Evolutionary conservation across 495 filamentous ascomycete genomes (phyloP).

Genomic region (Durotheca rogersii): DNA sequence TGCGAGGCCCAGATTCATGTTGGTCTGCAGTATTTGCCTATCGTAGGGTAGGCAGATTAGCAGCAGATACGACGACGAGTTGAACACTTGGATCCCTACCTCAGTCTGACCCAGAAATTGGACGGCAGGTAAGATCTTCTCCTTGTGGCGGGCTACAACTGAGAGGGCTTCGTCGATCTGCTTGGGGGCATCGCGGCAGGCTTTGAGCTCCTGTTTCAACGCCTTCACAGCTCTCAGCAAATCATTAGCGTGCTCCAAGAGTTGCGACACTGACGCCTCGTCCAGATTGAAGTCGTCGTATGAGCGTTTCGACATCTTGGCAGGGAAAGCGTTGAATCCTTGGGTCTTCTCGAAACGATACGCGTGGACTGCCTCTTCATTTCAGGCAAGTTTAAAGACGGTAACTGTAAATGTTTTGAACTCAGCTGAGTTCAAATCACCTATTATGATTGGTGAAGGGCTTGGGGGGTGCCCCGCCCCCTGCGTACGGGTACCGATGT

Average conservation of each 20-base stretch:
- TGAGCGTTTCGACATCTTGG: constrained; percentile 35
- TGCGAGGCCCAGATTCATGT: constrained; percentile 8
- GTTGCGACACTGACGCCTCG: constrained; percentile 9
- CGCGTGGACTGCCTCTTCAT: too few relatives aligned
- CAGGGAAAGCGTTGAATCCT: not conserved
- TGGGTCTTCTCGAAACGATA: too few relatives aligned
- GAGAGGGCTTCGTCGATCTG: constrained; percentile 21
- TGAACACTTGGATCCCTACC: constrained; percentile 2
- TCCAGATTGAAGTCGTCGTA: constrained; percentile 25
- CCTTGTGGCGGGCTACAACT: constrained; percentile 27
- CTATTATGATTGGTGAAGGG: too few relatives aligned
- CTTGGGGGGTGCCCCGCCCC: too few relatives aligned
- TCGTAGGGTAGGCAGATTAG: constrained; percentile 1
- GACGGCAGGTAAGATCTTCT: constrained; percentile 21
- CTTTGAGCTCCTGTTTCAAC: constrained; percentile 33
- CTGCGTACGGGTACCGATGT: too few relatives aligned
- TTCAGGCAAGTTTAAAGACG: too few relatives aligned
- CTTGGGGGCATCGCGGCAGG: constrained; percentile 7
- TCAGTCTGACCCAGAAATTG: constrained; percentile 25
- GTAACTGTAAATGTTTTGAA: too few relatives aligned
- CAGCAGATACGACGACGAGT: not conserved
- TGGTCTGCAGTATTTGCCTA: constrained; percentile 1
- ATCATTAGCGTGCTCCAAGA: constrained; percentile 36
- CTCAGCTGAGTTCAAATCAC: too few relatives aligned
- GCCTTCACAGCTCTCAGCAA: constrained; percentile 33